These are phyloP conservation scores for Trichoderma koningii DNA, from an alignment of 2,329 filamentous ascomycete genomes.

Conservation along the genomic window DNA sequence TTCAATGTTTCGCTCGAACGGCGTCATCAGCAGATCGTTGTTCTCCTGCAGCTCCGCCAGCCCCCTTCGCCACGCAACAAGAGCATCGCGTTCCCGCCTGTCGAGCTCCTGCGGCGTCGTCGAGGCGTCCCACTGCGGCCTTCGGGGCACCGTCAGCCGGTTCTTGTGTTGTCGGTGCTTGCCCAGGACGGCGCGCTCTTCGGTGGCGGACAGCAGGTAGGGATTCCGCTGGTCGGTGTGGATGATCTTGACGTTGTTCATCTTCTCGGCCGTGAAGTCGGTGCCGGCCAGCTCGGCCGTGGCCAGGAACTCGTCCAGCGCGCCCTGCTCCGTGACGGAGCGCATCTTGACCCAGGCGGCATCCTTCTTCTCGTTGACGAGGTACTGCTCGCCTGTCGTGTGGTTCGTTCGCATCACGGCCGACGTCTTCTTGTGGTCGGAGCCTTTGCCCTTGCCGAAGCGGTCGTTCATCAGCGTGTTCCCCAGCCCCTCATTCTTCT, in stretches of 20 bases:
- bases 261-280: constrained; percentile 97
- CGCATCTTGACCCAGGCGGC: constrained; percentile 99
- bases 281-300: constrained; percentile 97
- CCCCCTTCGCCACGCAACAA: constrained; percentile 86
- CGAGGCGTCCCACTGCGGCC: constrained; percentile 82
- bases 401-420: constrained; percentile 70
- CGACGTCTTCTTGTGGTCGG: constrained; percentile 71
- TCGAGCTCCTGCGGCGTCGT: constrained; percentile 87
- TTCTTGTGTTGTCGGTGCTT: constrained; percentile 82
- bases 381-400: constrained; percentile 82
- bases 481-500: constrained; percentile 90
- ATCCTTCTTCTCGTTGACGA: constrained; percentile 87
- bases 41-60: constrained; percentile 92
- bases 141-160: constrained; percentile 82
- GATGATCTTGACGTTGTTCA: constrained; percentile 99
- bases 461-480: constrained; percentile 99
- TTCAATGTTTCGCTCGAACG: constrained; percentile 94
- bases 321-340: constrained; percentile 94
- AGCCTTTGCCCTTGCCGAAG: constrained; percentile 89
- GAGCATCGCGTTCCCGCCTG: constrained; percentile 71
- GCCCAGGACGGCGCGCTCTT: constrained; percentile 74
- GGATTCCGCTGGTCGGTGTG: constrained; percentile 96
- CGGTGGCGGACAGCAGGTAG: constrained; percentile 80
- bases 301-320: constrained; percentile 92
- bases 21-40: constrained; percentile 93